Evolutionary conservation across 129 eudicot species (phyloP).

Genomic region (Mikania micrantha): DNA sequence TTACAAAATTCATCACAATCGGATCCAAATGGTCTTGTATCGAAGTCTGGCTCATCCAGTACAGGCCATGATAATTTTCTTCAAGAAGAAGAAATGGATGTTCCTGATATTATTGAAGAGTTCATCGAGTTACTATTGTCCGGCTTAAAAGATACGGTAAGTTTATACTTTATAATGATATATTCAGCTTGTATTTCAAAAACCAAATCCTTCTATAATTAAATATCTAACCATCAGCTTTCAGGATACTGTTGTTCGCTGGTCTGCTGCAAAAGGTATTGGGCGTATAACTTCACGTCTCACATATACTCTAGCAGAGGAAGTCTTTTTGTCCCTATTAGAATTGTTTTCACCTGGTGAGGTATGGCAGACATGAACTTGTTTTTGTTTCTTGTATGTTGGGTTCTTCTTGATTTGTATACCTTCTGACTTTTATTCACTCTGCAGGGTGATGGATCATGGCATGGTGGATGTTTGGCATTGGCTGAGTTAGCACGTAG

Average conservation of each 20-base stretch:
- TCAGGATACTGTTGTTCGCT: conserved; percentile 97
- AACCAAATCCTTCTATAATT: not conserved
- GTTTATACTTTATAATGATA: conserved; percentile 21
- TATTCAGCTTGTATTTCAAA: not conserved
- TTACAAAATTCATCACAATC: conserved; percentile 24
- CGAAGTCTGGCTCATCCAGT: conserved; percentile 24
- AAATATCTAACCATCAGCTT: conserved; percentile 3
- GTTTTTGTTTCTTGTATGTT: conserved; percentile 9
- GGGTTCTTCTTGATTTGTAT: not conserved
- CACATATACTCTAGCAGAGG: conserved; percentile 72
- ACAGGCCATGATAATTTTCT: conserved; percentile 25
- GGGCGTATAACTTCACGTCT: conserved; percentile 88
- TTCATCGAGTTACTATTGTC: conserved; percentile 74
- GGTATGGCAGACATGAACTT: conserved; percentile 43
- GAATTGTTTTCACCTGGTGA: conserved; percentile 95
- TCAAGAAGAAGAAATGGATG: conserved; percentile 89
- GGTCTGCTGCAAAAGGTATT: conserved; percentile 99
- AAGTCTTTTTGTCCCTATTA: conserved; percentile 81
- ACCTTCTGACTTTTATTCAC: not conserved
- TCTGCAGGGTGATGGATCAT: conserved; percentile 95
- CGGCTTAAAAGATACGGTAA: conserved; percentile 89
- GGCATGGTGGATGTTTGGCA: conserved; percentile 99
- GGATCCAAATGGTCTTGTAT: conserved; percentile 19
- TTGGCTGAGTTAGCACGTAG: conserved; percentile 98
- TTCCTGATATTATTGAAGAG: conserved; percentile 85